These are phyloP conservation scores for Nannochloropsis salina DNA, from an alignment of 108 stramenopile genomes.

Conservation along the genomic window DNA sequence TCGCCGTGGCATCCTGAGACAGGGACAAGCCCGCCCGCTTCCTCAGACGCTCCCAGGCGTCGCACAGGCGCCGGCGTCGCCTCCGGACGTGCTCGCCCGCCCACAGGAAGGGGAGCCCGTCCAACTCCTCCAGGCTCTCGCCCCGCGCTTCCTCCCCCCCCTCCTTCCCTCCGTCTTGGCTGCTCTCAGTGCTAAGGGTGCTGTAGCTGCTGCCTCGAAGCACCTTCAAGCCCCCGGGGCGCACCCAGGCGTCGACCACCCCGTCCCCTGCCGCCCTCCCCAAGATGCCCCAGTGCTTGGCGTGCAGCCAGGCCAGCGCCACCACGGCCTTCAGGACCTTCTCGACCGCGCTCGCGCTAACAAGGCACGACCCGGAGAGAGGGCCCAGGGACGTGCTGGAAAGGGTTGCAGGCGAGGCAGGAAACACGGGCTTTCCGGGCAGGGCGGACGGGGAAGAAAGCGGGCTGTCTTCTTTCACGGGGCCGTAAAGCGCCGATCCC, in stretches of 20 bases:
- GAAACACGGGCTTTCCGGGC: neutral
- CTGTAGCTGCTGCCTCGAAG: neutral
- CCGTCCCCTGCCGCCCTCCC: neutral
- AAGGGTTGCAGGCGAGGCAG: neutral
- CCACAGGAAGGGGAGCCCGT: neutral
- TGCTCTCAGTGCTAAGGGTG: neutral
- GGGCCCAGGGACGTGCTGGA: neutral
- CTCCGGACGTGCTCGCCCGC: neutral
- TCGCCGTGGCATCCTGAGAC: neutral
- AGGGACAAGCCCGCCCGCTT: neutral
- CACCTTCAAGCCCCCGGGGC: neutral
- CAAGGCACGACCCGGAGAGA: neutral
- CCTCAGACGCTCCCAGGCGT: neutral
- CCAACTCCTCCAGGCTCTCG: neutral
- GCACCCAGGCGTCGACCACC: neutral
- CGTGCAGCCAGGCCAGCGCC: conserved; percentile 6
- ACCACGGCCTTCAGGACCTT: neutral
- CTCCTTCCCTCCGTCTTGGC: neutral
- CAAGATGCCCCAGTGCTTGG: neutral
- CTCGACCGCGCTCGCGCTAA: neutral
- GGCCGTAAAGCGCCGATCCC: neutral
- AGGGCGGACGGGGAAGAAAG: neutral
- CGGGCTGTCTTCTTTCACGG: too few species aligned
- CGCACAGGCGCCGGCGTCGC: neutral
- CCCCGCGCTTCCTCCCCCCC: neutral